phyloP scores from a whole-genome alignment of 2,329 filamentous ascomycete species.

The Sclerotinia nivalis region DNA sequence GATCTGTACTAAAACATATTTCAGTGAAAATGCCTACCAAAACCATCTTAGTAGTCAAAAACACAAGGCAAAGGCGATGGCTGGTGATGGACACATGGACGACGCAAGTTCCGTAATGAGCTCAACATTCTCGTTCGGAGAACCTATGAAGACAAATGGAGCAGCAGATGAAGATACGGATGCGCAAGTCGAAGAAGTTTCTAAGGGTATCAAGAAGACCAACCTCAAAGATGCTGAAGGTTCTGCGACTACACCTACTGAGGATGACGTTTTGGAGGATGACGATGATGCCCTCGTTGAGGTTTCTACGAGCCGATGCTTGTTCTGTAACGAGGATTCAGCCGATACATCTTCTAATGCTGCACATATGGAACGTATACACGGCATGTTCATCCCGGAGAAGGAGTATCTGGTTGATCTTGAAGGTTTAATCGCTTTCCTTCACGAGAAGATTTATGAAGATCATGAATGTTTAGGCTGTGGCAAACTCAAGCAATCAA shows the following conservation, averaged over 20 bases:
- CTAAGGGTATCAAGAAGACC: conserved; percentile 73
- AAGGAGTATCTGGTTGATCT: conserved; percentile 78
- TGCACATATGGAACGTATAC: conserved; percentile 85
- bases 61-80: conserved; percentile 67
- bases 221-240: conserved; percentile 45
- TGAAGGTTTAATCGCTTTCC: conserved; percentile 75
- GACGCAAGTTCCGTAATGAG: conserved; percentile 82
- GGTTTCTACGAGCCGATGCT: conserved; percentile 54
- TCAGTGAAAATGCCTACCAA: conserved; percentile 91
- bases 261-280: conserved; percentile 49
- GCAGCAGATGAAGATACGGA: conserved; percentile 67
- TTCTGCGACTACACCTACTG: conserved; percentile 33
- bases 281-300: conserved; percentile 49
- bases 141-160: conserved; percentile 55
- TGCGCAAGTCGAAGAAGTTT: conserved; percentile 73
- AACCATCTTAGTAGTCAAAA: conserved; percentile 92
- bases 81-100: conserved; percentile 50
- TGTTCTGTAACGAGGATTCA: conserved; percentile 91
- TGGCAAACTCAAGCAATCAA: conserved; percentile 75
- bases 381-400: conserved; percentile 96
- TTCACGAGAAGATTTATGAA: conserved; percentile 78
- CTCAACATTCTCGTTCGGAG: conserved; percentile 87
- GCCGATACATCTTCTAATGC: conserved; percentile 74
- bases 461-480: conserved; percentile 86
- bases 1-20: conserved; percentile 88